Conservation (phyloP, 768 basidiomycete genomes). For the Kwoniella sp. region DNA sequence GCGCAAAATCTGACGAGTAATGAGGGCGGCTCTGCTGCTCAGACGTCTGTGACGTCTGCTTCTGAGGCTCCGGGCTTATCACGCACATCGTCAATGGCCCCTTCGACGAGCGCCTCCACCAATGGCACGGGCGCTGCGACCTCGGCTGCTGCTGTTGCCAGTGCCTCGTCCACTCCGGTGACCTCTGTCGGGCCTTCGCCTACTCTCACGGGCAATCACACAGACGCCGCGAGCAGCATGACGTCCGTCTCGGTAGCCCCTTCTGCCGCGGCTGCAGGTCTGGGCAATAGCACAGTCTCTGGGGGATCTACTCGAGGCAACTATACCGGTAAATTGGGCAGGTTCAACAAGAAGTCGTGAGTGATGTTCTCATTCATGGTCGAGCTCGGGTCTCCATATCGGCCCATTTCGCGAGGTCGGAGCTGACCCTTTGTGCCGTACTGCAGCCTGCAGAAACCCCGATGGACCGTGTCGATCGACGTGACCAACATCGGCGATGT, state of each 20-base stretch:
- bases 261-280: background rate
- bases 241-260: background rate
- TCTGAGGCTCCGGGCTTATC: too few species aligned
- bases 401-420: too few species aligned
- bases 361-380: too few species aligned
- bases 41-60: too few species aligned
- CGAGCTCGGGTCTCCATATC: too few species aligned
- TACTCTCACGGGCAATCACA: background rate
- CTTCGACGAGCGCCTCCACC: too few species aligned
- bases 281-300: background rate
- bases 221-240: background rate
- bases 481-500: constrained; percentile 43
- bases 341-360: constrained; percentile 17
- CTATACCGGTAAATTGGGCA: constrained; percentile 10
- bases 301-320: background rate
- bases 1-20: too few species aligned
- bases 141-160: background rate
- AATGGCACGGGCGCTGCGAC: background rate
- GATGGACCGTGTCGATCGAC: constrained; percentile 37
- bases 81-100: too few species aligned
- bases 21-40: background rate
- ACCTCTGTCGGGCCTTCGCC: background rate
- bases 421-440: too few species aligned
- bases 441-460: constrained; percentile 36
- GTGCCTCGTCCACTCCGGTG: background rate